Conservation (phyloP, 805 yeast species). For the Scheffersomyces amazonensis region DNA sequence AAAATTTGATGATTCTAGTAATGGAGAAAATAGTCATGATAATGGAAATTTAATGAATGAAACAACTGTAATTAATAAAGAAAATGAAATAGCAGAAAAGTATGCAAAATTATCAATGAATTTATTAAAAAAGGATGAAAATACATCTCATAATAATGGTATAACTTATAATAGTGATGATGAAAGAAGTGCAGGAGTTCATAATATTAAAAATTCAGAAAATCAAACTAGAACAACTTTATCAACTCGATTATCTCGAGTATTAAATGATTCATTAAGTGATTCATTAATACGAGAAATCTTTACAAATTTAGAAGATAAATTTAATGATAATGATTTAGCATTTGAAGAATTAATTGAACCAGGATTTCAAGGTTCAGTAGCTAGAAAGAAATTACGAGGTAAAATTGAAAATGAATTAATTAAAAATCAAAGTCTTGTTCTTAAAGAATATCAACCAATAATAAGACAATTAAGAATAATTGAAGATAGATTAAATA, state of each 20-base stretch:
- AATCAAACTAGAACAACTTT: constrained; percentile 13
- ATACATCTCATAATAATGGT: constrained; percentile 3
- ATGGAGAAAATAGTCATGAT: constrained; percentile 1
- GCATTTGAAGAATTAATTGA: constrained; percentile 37
- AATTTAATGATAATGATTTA: constrained; percentile 22
- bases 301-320: constrained; percentile 26
- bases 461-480: constrained; percentile 22
- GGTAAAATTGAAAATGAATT: constrained; percentile 61
- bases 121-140: constrained; percentile 22
- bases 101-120: constrained; percentile 49
- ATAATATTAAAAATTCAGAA: neutral
- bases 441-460: constrained; percentile 33
- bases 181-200: neutral
- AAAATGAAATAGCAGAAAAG: constrained; percentile 34
- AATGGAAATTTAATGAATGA: constrained; percentile 4
- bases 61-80: constrained; percentile 6
- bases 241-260: constrained; percentile 47
- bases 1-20: constrained; percentile 15
- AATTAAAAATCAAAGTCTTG: constrained; percentile 46
- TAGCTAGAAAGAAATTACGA: constrained; percentile 57
- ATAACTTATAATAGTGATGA: neutral
- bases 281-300: constrained; percentile 35
- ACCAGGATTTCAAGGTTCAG: constrained; percentile 53
- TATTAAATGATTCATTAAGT: constrained; percentile 43
- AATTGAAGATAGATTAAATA: constrained; percentile 14